Conservation (phyloP, 2,329 filamentous ascomycete genomes). For the Cladosporium phlei region DNA sequence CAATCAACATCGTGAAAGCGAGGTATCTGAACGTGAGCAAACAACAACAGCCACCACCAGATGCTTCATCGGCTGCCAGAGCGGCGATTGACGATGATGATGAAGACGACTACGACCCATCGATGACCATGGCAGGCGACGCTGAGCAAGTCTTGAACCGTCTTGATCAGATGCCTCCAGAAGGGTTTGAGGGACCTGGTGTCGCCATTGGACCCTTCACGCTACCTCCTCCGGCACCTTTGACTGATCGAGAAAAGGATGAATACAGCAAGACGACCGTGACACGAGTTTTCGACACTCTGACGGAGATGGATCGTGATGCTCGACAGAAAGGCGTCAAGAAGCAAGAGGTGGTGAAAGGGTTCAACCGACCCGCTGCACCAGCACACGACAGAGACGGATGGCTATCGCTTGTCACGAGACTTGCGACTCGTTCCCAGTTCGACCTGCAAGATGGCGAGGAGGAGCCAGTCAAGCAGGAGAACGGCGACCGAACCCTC, state of each 20-base stretch:
- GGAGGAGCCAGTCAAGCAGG: constrained; percentile 43
- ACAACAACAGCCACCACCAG: constrained; percentile 22
- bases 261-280: constrained; percentile 71
- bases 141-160: constrained; percentile 74
- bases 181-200: constrained; percentile 30
- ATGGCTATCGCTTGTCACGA: constrained; percentile 82
- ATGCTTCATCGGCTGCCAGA: constrained; percentile 29
- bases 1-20: constrained; percentile 57
- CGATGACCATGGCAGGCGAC: constrained; percentile 72
- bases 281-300: constrained; percentile 70
- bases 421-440: constrained; percentile 74
- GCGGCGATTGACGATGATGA: constrained; percentile 63
- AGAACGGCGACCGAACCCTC: constrained; percentile 41
- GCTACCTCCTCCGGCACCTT: constrained; percentile 68
- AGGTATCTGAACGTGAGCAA: constrained; percentile 38
- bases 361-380: constrained; percentile 63
- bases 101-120: constrained; percentile 90
- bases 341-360: constrained; percentile 49
- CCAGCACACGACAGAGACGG: constrained; percentile 80
- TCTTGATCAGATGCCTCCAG: constrained; percentile 61
- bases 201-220: constrained; percentile 69
- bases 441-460: constrained; percentile 59
- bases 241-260: constrained; percentile 67
- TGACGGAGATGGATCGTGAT: constrained; percentile 67
- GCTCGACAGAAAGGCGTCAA: constrained; percentile 47